phyloP scores from a whole-genome alignment of 805 yeast species.

The Jamesozyma piceae region DNA sequence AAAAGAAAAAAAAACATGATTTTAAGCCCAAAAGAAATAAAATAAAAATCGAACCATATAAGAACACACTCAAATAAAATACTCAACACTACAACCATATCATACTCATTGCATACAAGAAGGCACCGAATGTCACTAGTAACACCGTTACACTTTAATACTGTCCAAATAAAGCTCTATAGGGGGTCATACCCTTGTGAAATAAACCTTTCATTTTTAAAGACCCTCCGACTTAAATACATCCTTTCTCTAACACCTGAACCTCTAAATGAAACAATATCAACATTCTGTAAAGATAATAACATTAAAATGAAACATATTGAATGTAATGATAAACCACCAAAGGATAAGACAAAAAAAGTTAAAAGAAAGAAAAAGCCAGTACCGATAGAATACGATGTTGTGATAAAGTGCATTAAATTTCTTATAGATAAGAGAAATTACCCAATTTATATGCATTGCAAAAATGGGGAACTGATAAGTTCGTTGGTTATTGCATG shows the following conservation, averaged over 20 bases:
- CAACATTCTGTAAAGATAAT: conserved; percentile 42
- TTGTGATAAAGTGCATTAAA: conserved; percentile 52
- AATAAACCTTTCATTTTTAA: conserved; percentile 58
- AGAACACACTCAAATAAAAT: too few relatives aligned
- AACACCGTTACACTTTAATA: conserved; percentile 73
- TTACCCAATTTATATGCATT: conserved; percentile 75
- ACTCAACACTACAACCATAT: not conserved
- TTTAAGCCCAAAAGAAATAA: not conserved
- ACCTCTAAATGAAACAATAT: conserved; percentile 44
- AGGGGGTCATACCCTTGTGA: conserved; percentile 85
- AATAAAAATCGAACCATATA: not conserved
- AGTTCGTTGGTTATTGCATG: conserved; percentile 82
- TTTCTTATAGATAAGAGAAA: conserved; percentile 47
- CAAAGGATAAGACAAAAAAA: conserved; percentile 19
- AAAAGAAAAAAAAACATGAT: too few relatives aligned
- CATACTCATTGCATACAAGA: not conserved
- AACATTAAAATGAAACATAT: conserved; percentile 61
- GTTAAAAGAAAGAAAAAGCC: conserved; percentile 77
- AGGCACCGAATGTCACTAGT: conserved; percentile 28
- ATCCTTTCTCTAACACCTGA: conserved; percentile 74
- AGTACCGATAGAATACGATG: conserved; percentile 65
- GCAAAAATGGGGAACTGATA: conserved; percentile 82
- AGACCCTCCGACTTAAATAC: conserved; percentile 55
- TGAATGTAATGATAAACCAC: conserved; percentile 7
- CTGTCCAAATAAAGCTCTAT: conserved; percentile 59